Evolutionary conservation across 1,284 basidiomycete species (phyloP).

Genomic region (Cryptococcus sp.): DNA sequence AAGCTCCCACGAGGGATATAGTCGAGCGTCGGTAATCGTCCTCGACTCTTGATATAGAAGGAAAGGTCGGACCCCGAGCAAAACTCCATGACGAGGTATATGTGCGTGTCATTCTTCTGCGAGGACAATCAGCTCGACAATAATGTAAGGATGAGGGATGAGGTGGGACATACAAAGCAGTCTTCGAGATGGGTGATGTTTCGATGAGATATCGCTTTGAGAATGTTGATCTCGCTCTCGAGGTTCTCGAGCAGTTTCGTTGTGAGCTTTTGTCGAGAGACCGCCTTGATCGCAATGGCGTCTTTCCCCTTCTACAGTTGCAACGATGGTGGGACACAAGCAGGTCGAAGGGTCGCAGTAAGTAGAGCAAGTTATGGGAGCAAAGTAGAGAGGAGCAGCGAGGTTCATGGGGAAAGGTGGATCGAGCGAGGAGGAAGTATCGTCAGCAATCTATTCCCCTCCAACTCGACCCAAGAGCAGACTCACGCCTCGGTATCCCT

Average conservation of each 20-base stretch:
- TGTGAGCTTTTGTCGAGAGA: conserved; percentile 80
- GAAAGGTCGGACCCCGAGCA: conserved; percentile 94
- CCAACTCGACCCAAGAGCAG: too few species aligned
- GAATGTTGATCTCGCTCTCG: conserved; percentile 93
- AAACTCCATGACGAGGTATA: conserved; percentile 97
- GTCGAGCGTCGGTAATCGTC: conserved; percentile 75
- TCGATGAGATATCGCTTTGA: conserved; percentile 86
- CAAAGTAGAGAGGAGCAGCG: conserved; percentile 15
- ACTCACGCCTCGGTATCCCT: conserved; percentile 79
- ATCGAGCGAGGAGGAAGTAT: too few species aligned
- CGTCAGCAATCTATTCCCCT: too few species aligned
- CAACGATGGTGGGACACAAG: too few species aligned
- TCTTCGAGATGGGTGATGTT: conserved; percentile 92
- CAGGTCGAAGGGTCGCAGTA: not conserved
- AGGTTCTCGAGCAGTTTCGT: conserved; percentile 93
- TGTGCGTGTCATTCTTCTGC: conserved; percentile 84
- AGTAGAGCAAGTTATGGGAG: conserved; percentile 5
- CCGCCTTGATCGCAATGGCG: conserved; percentile 91
- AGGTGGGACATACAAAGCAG: conserved; percentile 58
- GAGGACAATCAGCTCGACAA: not conserved
- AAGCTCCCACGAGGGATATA: conserved; percentile 57
- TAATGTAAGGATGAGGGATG: not conserved
- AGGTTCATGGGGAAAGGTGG: not conserved
- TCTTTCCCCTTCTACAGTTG: conserved; percentile 60
- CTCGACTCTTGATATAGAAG: conserved; percentile 91